Conservation (phyloP, 192 early-diverging fungal genomes). For the Backusella psychrophila region DNA sequence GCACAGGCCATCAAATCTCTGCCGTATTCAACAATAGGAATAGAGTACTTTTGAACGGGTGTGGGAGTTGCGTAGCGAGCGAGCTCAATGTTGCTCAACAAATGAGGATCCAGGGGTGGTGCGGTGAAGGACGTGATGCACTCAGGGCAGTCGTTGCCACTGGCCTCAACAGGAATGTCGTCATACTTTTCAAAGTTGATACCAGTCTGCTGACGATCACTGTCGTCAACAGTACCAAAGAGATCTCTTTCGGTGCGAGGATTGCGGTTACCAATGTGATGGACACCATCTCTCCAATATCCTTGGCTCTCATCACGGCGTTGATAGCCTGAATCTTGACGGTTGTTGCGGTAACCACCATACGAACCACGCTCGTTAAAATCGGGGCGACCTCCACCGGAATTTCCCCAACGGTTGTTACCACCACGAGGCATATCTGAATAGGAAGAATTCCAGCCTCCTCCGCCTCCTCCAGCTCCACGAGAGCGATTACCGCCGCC, state of each 20-base stretch:
- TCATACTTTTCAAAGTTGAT: conserved; percentile 99
- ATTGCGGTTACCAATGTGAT: conserved; percentile 76
- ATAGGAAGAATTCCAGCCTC: conserved; percentile 19
- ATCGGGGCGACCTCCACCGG: conserved; percentile 22
- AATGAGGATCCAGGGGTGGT: conserved; percentile 77
- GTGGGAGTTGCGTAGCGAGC: conserved; percentile 88
- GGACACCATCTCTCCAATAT: conserved; percentile 76
- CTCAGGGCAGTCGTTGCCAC: conserved; percentile 66
- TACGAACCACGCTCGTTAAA: conserved; percentile 43
- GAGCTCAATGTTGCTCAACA: conserved; percentile 87
- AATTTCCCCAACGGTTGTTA: conserved; percentile 40
- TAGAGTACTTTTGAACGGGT: conserved; percentile 94
- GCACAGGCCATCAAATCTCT: conserved; percentile 99
- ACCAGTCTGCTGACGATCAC: conserved; percentile 79
- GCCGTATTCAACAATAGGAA: conserved; percentile 73
- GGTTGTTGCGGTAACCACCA: conserved; percentile 39
- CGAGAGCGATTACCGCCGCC: not conserved
- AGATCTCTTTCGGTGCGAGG: conserved; percentile 78
- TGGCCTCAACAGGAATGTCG: conserved; percentile 95
- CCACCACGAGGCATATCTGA: conserved; percentile 35
- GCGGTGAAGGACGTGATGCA: conserved; percentile 56
- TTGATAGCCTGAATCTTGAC: conserved; percentile 39
- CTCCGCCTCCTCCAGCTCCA: conserved; percentile 3
- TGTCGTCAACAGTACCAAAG: conserved; percentile 70
- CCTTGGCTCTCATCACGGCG: conserved; percentile 49